A percentile compares a stretch with the other conserved stretches of the same genome.
Conservation (phyloP, 2,329 filamentous ascomycete genomes). For the Diplocarpon rosae region DNA sequence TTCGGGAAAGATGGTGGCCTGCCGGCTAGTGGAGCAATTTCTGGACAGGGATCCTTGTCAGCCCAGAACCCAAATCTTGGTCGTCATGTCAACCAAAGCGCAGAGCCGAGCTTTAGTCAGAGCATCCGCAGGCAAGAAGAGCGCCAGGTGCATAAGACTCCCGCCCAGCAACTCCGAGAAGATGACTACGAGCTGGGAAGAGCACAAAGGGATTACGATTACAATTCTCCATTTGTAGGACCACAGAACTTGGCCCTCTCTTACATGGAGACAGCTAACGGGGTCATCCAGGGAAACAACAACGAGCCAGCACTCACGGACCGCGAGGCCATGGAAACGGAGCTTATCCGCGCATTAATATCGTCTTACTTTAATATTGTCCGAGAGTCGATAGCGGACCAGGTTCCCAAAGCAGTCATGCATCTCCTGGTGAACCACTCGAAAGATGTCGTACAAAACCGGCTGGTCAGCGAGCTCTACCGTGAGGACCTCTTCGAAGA, state of each 20-base stretch:
- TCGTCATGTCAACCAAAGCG: slow-evolving; percentile 67
- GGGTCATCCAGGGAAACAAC: slow-evolving; percentile 37
- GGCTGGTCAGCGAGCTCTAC: slow-evolving; percentile 90
- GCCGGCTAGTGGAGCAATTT: slow-evolving; percentile 31
- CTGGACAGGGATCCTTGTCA: slow-evolving; percentile 28
- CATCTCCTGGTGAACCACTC: slow-evolving; percentile 96
- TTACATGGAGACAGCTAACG: slow-evolving; percentile 14
- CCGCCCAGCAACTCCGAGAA: slow-evolving; percentile 40
- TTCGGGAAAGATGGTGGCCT: slow-evolving; percentile 80
- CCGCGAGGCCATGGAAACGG: slow-evolving; percentile 92
- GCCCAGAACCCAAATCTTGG: slow-evolving; percentile 29
- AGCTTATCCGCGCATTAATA: slow-evolving; percentile 91
- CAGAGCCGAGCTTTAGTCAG: slow-evolving; percentile 72
- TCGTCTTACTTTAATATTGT: slow-evolving; percentile 99
- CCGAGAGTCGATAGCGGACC: slow-evolving; percentile 94
- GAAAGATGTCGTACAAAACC: slow-evolving; percentile 95
- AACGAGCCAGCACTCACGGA: slow-evolving; percentile 85
- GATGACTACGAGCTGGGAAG: slow-evolving; percentile 28
- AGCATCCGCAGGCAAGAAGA: slow-evolving; percentile 66
- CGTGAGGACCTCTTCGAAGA: slow-evolving; percentile 85
- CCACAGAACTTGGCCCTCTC: slow-evolving; percentile 4
- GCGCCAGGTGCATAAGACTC: slow-evolving; percentile 28
- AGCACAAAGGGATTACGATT: slow-evolving; percentile 30
- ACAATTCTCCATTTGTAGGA: slow-evolving; percentile 37
- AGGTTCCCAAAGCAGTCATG: slow-evolving; percentile 98